Base-by-base conservation (phyloP, 139 green algal genomes). In the Trebouxia sp. region DNA sequence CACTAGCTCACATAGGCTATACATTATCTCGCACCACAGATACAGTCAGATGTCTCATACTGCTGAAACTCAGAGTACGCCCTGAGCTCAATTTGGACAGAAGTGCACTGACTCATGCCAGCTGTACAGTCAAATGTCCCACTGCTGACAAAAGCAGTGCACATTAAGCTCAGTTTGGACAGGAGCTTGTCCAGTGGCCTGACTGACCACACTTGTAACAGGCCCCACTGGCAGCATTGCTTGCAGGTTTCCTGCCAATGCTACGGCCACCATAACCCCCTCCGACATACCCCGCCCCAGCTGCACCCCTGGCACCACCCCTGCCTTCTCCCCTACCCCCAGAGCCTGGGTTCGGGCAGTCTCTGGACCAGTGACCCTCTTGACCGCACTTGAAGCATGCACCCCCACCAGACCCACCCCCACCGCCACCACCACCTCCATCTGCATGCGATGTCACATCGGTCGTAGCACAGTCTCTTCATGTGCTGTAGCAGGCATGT, bases 361-460 rank as follows among this genome's bases (percentile, higher is more conserved):
- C 67, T 15, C 42, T 37, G 6, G 67, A 43, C 70, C 70, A 78
- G 70, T 78, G 70, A 28, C 70, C 70, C n/a, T 55, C 41, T 38
- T 78, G 70, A 28, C 70, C 70, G 41, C 70, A 78, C 24, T 56
- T 78, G 70, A 78, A 78, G 70, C 70, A 78, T 0, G 70, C 22
- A 11, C 70, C 42, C 9, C 58, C 30, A 41, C n/a, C 30, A 69
- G 28, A 28, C 26, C 24, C 58, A 26, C 9, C 30, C 6, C n/a
- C n/a, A 6, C 26, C 55, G 14, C 55, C 56, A 41, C 58, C 58
- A n/a, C 58, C 58, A 20, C 30, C 58, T 11, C 28, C 58, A 69
- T 30, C 55, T 38, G 28, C 58, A 41, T 28, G 20, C 28, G 1
- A 65, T 6, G 10, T 6, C 53, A 65, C 15, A 2, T n/a, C n/a